A percentile compares a stretch with the other conserved stretches of the same genome.
Evolutionary conservation across 2,329 filamentous ascomycete species (phyloP).

Genomic region (Epichloe glyceriae): DNA sequence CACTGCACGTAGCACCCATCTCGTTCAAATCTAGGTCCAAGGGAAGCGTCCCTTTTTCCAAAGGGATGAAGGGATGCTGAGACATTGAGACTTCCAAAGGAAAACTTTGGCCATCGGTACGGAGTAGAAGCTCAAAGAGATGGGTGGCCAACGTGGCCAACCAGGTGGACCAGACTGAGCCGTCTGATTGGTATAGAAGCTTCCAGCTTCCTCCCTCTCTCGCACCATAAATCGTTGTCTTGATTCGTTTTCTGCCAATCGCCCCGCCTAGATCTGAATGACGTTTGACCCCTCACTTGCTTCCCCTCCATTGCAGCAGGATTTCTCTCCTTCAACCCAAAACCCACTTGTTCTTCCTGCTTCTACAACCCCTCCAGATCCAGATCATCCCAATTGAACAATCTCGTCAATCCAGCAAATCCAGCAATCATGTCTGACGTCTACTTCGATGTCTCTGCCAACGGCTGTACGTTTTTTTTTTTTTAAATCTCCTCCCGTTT

Average conservation of each 20-base stretch:
- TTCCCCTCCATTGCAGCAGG: neutral
- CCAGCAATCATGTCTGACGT: conserved; percentile 5
- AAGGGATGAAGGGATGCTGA: too few species aligned
- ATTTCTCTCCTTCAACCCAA: neutral
- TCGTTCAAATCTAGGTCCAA: too few species aligned
- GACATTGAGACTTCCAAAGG: too few species aligned
- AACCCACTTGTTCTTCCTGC: neutral
- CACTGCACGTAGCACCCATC: too few species aligned
- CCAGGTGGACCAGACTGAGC: neutral
- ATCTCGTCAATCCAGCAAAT: neutral
- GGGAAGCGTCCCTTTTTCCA: too few species aligned
- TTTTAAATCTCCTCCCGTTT: neutral
- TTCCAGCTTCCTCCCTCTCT: neutral
- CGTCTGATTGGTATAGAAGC: conserved; percentile 3
- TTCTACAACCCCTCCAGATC: neutral
- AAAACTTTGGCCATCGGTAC: too few species aligned
- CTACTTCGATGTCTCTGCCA: conserved; percentile 8
- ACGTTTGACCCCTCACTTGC: conserved; percentile 7
- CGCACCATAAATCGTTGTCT: neutral
- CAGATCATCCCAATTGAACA: neutral
- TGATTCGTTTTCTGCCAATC: neutral
- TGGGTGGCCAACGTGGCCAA: too few species aligned
- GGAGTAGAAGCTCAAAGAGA: too few species aligned
- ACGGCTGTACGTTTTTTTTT: conserved; percentile 9
- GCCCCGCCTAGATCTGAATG: conserved; percentile 4